Evolutionary conservation across 2,329 filamentous ascomycete genomes (phyloP), one percentile per base, ranked within the genome.

Genomic region (Piedraia hortae): DNA sequence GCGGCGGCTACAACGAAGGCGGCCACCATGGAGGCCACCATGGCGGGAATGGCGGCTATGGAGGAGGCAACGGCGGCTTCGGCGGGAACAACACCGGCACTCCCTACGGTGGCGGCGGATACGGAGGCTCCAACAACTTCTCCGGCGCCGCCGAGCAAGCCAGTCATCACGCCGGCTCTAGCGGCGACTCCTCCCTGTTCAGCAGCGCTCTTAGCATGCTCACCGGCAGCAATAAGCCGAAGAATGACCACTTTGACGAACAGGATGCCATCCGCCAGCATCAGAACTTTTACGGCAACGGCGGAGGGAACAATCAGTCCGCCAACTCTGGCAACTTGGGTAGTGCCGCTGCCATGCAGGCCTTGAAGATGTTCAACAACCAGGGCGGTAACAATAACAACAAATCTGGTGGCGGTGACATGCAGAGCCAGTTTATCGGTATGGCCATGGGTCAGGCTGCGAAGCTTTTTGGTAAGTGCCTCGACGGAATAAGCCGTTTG

Each of bases 391-490:
- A 35, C 2, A 32, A 35, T 13, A 29, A 27, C 4, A 50, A 31
- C 31, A 48, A 30, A 34, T 48, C 39, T 15, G 31, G 36, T n/a
- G 41, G 40, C 10, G 39, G 40, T 22, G 43, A 45, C 17, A 62
- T 63, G 33, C 68, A 89, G 55, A 75, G 69, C 42, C 61, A 69
- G 29, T 75, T 90, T 38, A 60, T 90, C 30, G 73, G 70, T 4
- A 53, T 89, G 42, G 80, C 80, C 19, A 80, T 91, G 74, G 64
- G 59, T 5, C 71, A 91, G 51, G 80, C 77, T 15, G 68, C 67
- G 38, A 78, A 80, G 55, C 52, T 80, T 28, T 68, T 64, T 42
- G 60, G 34, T 36, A 26, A 26, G 34, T 7, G 7, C 19, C 10
- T 8, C 19, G 19, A 20, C 7, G 7, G 10, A 7, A 9, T 11